phyloP scores from a whole-genome alignment of 768 basidiomycete genomes.

The Boletus sp. region DNA sequence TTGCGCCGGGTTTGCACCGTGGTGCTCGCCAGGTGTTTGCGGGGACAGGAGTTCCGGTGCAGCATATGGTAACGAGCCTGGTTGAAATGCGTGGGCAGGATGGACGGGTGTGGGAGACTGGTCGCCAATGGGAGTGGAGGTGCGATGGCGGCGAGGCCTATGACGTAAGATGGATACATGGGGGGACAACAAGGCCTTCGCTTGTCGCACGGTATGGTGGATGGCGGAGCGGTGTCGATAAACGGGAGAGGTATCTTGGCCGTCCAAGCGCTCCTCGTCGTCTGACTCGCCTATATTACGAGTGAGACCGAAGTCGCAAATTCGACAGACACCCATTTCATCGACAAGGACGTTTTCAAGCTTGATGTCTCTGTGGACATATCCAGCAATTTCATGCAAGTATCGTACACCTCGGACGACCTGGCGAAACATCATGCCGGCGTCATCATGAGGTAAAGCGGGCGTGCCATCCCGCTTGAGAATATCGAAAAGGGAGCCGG shows the following conservation, averaged over 20 bases:
- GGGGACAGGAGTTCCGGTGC: constrained; percentile 83
- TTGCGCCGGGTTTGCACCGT: constrained; percentile 60
- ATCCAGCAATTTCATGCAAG: constrained; percentile 70
- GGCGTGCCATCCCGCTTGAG: constrained; percentile 68
- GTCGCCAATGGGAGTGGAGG: constrained; percentile 41
- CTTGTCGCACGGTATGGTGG: constrained; percentile 25
- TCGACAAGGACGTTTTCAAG: constrained; percentile 95
- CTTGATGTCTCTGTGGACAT: constrained; percentile 94
- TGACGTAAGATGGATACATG: constrained; percentile 26
- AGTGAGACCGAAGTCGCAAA: constrained; percentile 84
- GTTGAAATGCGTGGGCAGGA: constrained; percentile 49
- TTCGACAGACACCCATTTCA: constrained; percentile 82
- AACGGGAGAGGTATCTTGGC: constrained; percentile 2
- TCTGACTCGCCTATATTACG: constrained; percentile 56
- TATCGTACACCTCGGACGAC: constrained; percentile 81
- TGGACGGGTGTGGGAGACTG: constrained; percentile 29
- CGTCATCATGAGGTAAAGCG: constrained; percentile 73
- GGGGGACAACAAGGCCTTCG: constrained; percentile 17
- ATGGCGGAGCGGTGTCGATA: constrained; percentile 31
- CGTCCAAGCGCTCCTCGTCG: constrained; percentile 31
- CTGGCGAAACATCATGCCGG: constrained; percentile 83
- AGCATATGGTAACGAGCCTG: constrained; percentile 89
- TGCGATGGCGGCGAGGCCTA: constrained; percentile 48
- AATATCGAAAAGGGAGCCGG: constrained; percentile 83
- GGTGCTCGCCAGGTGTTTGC: constrained; percentile 39